A percentile compares a stretch with the other conserved stretches of the same genome.
Evolutionary conservation across 140 eudicot species (phyloP).

Genomic region (Senecio squalidus): DNA sequence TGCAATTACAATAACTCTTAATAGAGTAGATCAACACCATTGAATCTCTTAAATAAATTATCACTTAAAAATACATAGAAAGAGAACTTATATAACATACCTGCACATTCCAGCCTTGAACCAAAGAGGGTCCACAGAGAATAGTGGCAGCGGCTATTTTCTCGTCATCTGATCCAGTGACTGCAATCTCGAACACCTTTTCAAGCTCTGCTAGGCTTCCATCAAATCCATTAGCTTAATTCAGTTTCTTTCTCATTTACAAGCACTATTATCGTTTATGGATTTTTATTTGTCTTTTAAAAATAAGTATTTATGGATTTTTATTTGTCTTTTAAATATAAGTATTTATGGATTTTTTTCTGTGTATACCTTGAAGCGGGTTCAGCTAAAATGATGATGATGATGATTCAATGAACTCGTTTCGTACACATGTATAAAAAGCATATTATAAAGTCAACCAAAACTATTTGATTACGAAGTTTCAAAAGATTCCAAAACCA

Average conservation of each 20-base stretch:
- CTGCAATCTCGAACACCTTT: constrained; percentile 85
- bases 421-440: too few species aligned
- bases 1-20: constrained; percentile 29
- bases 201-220: constrained; percentile 97
- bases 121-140: constrained; percentile 85
- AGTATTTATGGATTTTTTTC: too few species aligned
- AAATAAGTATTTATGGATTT: too few species aligned
- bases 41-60: neutral
- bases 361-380: constrained; percentile 90
- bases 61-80: neutral
- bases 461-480: too few species aligned
- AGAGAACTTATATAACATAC: constrained; percentile 26
- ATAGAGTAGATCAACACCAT: constrained; percentile 2
- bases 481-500: too few species aligned
- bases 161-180: constrained; percentile 79
- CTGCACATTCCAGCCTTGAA: constrained; percentile 89
- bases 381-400: too few species aligned
- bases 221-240: constrained; percentile 79
- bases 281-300: too few species aligned
- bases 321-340: too few species aligned
- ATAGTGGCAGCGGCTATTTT: constrained; percentile 82
- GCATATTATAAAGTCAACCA: too few species aligned
- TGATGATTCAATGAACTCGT: too few species aligned
- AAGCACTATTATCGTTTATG: neutral
- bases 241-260: constrained; percentile 59